Base-by-base conservation (phyloP, 805 yeast species). In the Saturnispora diversa region DNA sequence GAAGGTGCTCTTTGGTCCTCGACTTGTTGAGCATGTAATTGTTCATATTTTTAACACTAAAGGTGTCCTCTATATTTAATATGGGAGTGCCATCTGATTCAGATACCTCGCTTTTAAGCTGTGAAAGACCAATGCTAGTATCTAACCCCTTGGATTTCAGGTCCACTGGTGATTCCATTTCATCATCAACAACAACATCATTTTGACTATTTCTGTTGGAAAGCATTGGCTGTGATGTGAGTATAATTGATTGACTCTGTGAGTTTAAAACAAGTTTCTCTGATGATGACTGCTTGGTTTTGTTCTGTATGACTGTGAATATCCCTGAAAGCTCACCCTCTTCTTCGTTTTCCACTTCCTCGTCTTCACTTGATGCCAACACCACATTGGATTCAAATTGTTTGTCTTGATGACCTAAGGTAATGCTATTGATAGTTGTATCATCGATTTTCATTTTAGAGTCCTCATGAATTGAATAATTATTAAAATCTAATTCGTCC, bases 1-100 rank as follows among this genome's bases (percentile, higher is more conserved):
- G 59, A 20, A 46, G 45, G 13, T 9, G 31, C 3, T 27, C 26
- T 24, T 22, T 15, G 30, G 15, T n/a, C n/a, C n/a, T n/a, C n/a
- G n/a, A n/a, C n/a, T n/a, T n/a, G n/a, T n/a, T n/a, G n/a, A n/a
- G n/a, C n/a, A n/a, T n/a, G n/a, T n/a, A n/a, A n/a, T n/a, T n/a
- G n/a, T n/a, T n/a, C n/a, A n/a, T n/a, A n/a, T n/a, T n/a, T n/a
- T n/a, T n/a, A n/a, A n/a, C n/a, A n/a, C n/a, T n/a, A n/a, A n/a
- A n/a, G n/a, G n/a, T n/a, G n/a, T n/a, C n/a, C n/a, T n/a, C n/a
- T n/a, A n/a, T n/a, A n/a, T n/a, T n/a, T n/a, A n/a, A n/a, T n/a
- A n/a, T n/a, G n/a, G n/a, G n/a, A n/a, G n/a, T n/a, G n/a, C n/a
- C n/a, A n/a, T n/a, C n/a, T n/a, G n/a, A n/a, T n/a, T n/a, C n/a